Conservation (phyloP, 306 rosid genomes). For the Trichosanthes truncata region DNA sequence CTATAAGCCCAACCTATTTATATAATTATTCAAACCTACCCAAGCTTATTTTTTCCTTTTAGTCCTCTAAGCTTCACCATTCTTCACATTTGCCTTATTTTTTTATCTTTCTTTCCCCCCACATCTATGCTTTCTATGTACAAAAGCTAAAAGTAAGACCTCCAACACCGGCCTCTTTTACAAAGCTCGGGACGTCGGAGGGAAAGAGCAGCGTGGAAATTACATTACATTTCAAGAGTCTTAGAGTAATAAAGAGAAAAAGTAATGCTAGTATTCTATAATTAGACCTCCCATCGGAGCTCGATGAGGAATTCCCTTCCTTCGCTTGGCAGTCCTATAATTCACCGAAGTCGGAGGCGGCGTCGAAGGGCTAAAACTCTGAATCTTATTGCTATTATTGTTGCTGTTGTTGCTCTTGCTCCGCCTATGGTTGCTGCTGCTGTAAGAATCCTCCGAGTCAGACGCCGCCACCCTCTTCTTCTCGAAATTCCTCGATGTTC, state of each 20-base stretch:
- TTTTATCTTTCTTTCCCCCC: constrained; percentile 11
- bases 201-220: not conserved
- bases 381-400: constrained; percentile 21
- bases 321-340: constrained; percentile 72
- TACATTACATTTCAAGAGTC: constrained; percentile 26
- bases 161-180: constrained; percentile 36
- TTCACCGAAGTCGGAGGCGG: constrained; percentile 83
- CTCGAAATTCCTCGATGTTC: constrained; percentile 49
- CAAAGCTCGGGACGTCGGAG: constrained; percentile 34
- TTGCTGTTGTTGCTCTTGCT: constrained; percentile 23
- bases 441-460: constrained; percentile 85
- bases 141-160: constrained; percentile 17
- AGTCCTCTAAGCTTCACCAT: constrained; percentile 27
- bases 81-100: constrained; percentile 22
- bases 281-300: constrained; percentile 87
- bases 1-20: constrained; percentile 21
- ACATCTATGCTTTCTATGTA: constrained; percentile 43
- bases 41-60: constrained; percentile 8
- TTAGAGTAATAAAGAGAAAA: constrained; percentile 27
- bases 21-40: constrained; percentile 11
- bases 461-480: constrained; percentile 48
- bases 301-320: constrained; percentile 97
- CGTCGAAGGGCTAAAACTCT: constrained; percentile 80
- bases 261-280: constrained; percentile 46
- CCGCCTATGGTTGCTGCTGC: constrained; percentile 52